Conservation (phyloP, 2,329 filamentous ascomycete genomes). For the Clonostachys chloroleuca region DNA sequence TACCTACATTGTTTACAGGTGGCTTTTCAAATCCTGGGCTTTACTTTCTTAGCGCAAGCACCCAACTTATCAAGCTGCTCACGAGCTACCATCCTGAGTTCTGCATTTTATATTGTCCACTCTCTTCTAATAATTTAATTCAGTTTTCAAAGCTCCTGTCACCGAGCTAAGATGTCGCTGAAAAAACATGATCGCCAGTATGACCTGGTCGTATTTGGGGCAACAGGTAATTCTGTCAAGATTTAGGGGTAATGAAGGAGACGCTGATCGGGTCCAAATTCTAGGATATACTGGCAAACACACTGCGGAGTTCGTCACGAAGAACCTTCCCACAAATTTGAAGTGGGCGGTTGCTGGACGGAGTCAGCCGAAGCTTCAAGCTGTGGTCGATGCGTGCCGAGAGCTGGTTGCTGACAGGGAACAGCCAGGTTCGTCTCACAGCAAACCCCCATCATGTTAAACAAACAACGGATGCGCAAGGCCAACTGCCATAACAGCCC, state of each 20-base stretch:
- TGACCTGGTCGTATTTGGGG: slow-evolving; percentile 55
- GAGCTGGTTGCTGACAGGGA: slow-evolving; percentile 63
- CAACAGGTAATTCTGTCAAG: slow-evolving; percentile 38
- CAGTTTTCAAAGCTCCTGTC: too few species aligned
- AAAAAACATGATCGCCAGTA: slow-evolving; percentile 49
- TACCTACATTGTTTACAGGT: too few species aligned
- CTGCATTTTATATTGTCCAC: too few species aligned
- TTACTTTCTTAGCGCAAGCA: too few species aligned
- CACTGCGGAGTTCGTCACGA: slow-evolving; percentile 70
- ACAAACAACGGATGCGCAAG: slow-evolving; percentile 6
- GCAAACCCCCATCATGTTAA: slow-evolving; percentile 9
- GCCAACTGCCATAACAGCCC: neutral
- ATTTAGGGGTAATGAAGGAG: too few species aligned
- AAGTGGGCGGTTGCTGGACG: slow-evolving; percentile 88
- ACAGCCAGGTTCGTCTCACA: slow-evolving; percentile 51
- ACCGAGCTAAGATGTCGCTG: slow-evolving; percentile 29
- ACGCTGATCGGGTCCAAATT: neutral
- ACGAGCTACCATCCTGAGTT: too few species aligned
- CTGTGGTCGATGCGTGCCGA: slow-evolving; percentile 63
- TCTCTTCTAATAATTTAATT: too few species aligned
- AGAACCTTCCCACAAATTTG: slow-evolving; percentile 68
- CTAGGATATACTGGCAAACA: slow-evolving; percentile 79
- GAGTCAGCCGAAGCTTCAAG: slow-evolving; percentile 67
- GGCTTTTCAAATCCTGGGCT: too few species aligned
- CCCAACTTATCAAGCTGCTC: too few species aligned